phyloP scores from a whole-genome alignment of 441 rosid genomes.

The Pelargonium myrrhifolium region DNA sequence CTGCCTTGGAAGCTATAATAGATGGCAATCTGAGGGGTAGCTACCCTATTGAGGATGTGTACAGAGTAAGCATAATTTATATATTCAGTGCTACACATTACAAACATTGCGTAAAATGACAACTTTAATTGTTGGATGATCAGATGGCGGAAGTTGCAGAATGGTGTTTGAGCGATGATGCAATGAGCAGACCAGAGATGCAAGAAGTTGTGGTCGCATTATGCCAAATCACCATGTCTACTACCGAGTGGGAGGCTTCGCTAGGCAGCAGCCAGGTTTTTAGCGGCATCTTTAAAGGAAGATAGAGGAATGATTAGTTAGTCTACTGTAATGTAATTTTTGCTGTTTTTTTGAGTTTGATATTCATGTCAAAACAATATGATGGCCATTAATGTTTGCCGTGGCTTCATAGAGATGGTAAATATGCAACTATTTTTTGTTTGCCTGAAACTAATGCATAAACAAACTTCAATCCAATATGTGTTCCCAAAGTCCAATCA shows the following conservation, averaged over 20 bases:
- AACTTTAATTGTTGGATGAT: not conserved
- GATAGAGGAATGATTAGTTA: conserved; percentile 24
- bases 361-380: not conserved
- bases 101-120: too few species aligned
- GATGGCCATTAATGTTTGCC: not conserved
- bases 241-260: conserved; percentile 62
- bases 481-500: not conserved
- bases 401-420: not conserved
- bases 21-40: conserved; percentile 40
- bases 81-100: too few species aligned
- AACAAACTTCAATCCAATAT: not conserved
- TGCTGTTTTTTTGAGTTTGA: not conserved
- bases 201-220: conserved; percentile 38
- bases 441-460: not conserved
- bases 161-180: conserved; percentile 49
- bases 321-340: too few species aligned
- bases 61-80: conserved; percentile 31
- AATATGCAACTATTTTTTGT: not conserved
- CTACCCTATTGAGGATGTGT: conserved; percentile 43
- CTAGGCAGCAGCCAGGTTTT: conserved; percentile 52
- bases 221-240: conserved; percentile 33
- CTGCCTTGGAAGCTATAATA: conserved; percentile 36
- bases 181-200: conserved; percentile 50
- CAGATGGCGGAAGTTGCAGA: conserved; percentile 56
- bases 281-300: conserved; percentile 45